Evolutionary conservation across 1,139 yeast genomes (phyloP).

Genomic region (Blastobotrys raffinosifermentans): DNA sequence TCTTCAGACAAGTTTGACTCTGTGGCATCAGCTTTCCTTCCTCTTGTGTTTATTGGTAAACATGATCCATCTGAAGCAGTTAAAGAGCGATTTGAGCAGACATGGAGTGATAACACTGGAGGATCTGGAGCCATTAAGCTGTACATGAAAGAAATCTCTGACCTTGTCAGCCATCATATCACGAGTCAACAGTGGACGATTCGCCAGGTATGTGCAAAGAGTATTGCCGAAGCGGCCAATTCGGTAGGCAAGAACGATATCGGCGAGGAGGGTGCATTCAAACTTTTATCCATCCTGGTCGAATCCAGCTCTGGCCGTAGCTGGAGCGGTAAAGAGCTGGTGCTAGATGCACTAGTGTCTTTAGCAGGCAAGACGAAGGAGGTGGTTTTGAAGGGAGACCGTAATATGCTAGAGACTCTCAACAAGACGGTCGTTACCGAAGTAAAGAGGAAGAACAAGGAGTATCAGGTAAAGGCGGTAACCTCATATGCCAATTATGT

Average conservation of each 20-base stretch:
- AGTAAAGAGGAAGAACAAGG: conserved; percentile 59
- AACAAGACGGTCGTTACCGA: conserved; percentile 41
- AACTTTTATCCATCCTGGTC: conserved; percentile 50
- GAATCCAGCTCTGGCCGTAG: conserved; percentile 70
- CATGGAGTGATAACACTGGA: conserved; percentile 79
- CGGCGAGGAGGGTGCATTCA: conserved; percentile 17
- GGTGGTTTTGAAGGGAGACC: conserved; percentile 17
- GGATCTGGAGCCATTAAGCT: conserved; percentile 65
- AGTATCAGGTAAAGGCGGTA: conserved; percentile 45
- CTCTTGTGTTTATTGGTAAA: conserved; percentile 72
- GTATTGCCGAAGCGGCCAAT: conserved; percentile 59
- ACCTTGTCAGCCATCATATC: conserved; percentile 41
- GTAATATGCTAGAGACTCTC: conserved; percentile 13
- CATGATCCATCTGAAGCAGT: conserved; percentile 54
- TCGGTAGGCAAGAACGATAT: conserved; percentile 23
- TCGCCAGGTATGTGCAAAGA: conserved; percentile 64
- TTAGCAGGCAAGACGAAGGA: conserved; percentile 44
- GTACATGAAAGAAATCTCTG: conserved; percentile 66
- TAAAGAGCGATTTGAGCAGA: conserved; percentile 47
- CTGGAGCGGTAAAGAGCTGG: conserved; percentile 82
- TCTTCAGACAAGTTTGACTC: conserved; percentile 64
- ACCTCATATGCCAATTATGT: conserved; percentile 25
- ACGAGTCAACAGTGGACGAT: conserved; percentile 56
- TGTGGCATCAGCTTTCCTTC: conserved; percentile 62
- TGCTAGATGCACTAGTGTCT: conserved; percentile 64